phyloP scores from a whole-genome alignment of 1,139 yeast species.

The Yamadazyma dushanensis region DNA sequence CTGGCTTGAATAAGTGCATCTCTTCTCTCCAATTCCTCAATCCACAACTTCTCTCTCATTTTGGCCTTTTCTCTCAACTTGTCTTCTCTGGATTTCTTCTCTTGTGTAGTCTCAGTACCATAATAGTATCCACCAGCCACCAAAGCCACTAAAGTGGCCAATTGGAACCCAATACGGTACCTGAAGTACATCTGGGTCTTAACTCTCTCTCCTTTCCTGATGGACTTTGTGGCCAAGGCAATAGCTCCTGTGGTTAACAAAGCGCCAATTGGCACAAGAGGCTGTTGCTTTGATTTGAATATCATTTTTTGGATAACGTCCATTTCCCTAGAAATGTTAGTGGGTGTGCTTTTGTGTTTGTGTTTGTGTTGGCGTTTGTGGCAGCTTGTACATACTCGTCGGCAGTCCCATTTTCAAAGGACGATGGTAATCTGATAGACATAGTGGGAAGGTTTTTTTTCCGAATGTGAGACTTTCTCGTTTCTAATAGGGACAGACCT shows the following conservation, averaged over 20 bases:
- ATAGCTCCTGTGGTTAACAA: constrained; percentile 81
- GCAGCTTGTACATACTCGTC: constrained; percentile 17
- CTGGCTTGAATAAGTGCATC: constrained; percentile 71
- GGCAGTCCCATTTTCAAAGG: constrained; percentile 14
- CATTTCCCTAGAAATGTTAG: constrained; percentile 26
- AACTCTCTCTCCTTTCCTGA: constrained; percentile 68
- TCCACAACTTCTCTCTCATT: constrained; percentile 83
- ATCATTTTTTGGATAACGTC: constrained; percentile 32
- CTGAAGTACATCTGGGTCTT: constrained; percentile 86
- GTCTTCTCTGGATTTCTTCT: constrained; percentile 58
- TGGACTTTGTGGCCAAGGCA: constrained; percentile 71
- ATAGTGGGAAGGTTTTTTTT: constrained; percentile 6
- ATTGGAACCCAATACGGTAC: constrained; percentile 87
- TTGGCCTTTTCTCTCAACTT: constrained; percentile 72
- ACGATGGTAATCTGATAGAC: constrained; percentile 20
- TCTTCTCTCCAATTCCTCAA: constrained; percentile 83
- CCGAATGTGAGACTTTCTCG: neutral
- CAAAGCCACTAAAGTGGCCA: constrained; percentile 75
- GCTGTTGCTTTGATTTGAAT: constrained; percentile 63
- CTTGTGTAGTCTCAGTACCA: constrained; percentile 43
- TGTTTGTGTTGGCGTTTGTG: no score
- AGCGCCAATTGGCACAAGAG: constrained; percentile 79
- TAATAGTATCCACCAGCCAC: constrained; percentile 74
- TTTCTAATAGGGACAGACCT: no score
- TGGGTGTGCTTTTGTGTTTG: neutral